Conservation (phyloP, 768 basidiomycete genomes). For the Cantharellus anzutake region DNA sequence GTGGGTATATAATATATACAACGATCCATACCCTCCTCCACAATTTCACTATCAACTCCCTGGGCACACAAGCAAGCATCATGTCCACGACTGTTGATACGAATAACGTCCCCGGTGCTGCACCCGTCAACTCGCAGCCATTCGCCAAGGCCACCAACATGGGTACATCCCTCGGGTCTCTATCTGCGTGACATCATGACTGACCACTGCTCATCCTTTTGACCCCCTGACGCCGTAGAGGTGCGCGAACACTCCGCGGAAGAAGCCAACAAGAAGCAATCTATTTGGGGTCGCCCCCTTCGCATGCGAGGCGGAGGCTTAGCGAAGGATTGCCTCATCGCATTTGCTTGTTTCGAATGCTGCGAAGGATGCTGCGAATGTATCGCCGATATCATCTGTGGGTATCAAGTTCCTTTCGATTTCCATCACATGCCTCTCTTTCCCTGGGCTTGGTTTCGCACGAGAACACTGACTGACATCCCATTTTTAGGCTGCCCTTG, state of each 20-base stretch:
- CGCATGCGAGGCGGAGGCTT: constrained; percentile 3
- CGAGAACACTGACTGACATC: no score
- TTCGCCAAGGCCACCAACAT: constrained; percentile 1
- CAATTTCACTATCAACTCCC: no score
- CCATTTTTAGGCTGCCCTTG: constrained; percentile 7
- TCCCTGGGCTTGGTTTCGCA: neutral
- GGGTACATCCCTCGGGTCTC: constrained; percentile 1
- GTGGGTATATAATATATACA: no score
- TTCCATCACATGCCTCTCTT: neutral
- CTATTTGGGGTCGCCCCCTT: constrained; percentile 1
- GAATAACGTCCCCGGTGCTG: neutral
- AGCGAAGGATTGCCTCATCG: neutral
- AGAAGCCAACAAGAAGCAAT: neutral
- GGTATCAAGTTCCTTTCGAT: neutral
- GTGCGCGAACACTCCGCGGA: constrained; percentile 1
- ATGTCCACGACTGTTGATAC: neutral
- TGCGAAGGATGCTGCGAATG: constrained; percentile 8
- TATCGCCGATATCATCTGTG: constrained; percentile 8
- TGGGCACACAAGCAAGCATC: neutral
- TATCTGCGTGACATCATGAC: neutral
- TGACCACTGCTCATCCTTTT: neutral
- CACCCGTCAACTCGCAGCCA: constrained; percentile 5
- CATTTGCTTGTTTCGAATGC: constrained; percentile 7
- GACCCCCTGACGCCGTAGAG: neutral
- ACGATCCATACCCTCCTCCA: no score